phyloP scores from a whole-genome alignment of 2,329 filamentous ascomycete species.

The Diplodia seriata region DNA sequence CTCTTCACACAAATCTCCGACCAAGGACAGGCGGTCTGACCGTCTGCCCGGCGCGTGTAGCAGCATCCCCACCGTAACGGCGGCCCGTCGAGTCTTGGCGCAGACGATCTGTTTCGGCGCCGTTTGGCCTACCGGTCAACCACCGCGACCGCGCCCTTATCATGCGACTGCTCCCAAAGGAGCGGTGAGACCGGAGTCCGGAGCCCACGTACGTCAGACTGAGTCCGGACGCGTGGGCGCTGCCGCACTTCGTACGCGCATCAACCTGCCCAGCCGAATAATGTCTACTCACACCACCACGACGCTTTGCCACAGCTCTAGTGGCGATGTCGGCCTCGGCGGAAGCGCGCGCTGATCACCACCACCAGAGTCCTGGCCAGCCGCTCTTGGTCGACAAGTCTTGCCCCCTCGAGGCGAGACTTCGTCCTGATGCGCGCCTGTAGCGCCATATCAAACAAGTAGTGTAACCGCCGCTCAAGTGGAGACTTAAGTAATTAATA shows the following conservation, averaged over 20 bases:
- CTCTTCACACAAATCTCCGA: constrained; percentile 27
- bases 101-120: constrained; percentile 16
- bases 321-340: not conserved
- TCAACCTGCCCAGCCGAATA: not conserved
- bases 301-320: not conserved
- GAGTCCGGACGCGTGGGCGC: constrained; percentile 6
- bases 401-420: not conserved
- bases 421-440: not conserved
- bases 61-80: constrained; percentile 5
- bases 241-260: not conserved
- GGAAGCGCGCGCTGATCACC: not conserved
- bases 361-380: not conserved
- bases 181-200: constrained; percentile 19
- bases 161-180: constrained; percentile 20
- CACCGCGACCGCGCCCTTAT: not conserved
- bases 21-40: constrained; percentile 21
- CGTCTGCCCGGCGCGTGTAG: not conserved
- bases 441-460: constrained; percentile 1
- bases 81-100: constrained; percentile 21
- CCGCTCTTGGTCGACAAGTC: not conserved
- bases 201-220: constrained; percentile 3
- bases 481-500: not conserved
- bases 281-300: constrained; percentile 4
- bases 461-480: not conserved
- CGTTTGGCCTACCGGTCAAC: constrained; percentile 20